These are phyloP conservation scores for Sporothrix curviconia DNA, from an alignment of 2,329 filamentous ascomycete genomes.

Conservation along the genomic window DNA sequence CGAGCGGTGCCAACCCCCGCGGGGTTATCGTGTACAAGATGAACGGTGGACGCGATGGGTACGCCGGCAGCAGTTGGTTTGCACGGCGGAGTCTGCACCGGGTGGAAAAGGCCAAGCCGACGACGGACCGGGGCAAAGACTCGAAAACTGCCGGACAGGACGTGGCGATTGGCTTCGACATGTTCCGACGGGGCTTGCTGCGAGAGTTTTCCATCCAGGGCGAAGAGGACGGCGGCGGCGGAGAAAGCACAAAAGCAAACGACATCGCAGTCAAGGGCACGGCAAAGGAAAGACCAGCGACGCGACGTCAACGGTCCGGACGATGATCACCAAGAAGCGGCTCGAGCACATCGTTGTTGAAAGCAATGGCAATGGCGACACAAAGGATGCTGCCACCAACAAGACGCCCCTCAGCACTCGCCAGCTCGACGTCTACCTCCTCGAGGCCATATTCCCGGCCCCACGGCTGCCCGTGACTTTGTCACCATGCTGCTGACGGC, in stretches of 20 bases:
- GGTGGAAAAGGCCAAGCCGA: slow-evolving; percentile 9
- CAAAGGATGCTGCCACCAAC: too few relatives aligned
- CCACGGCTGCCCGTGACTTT: slow-evolving; percentile 82
- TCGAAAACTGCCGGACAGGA: background rate
- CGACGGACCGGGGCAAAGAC: slow-evolving; percentile 30
- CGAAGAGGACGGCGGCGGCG: slow-evolving; percentile 66
- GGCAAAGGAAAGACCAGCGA: slow-evolving; percentile 61
- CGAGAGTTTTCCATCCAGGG: slow-evolving; percentile 61
- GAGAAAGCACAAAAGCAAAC: too few relatives aligned
- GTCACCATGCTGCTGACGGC: slow-evolving; percentile 61
- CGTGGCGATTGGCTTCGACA: slow-evolving; percentile 51
- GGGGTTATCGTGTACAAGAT: slow-evolving; percentile 66
- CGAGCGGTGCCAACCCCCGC: slow-evolving; percentile 64
- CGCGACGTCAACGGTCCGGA: slow-evolving; percentile 69
- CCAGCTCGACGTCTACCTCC: slow-evolving; percentile 57
- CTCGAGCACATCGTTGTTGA: slow-evolving; percentile 54
- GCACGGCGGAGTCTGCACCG: slow-evolving; percentile 71
- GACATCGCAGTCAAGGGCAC: too few relatives aligned
- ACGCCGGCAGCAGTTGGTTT: slow-evolving; percentile 86
- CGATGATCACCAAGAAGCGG: slow-evolving; percentile 73
- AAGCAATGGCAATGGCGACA: slow-evolving; percentile 36
- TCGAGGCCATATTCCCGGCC: slow-evolving; percentile 83
- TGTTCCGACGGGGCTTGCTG: slow-evolving; percentile 70
- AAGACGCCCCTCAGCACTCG: background rate
- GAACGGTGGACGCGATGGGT: slow-evolving; percentile 45